Percentiles rank a stretch among this genome's conserved stretches.
These are phyloP conservation scores for Penicillium odoratum DNA, from an alignment of 495 filamentous ascomycete species.

Conservation along the genomic window DNA sequence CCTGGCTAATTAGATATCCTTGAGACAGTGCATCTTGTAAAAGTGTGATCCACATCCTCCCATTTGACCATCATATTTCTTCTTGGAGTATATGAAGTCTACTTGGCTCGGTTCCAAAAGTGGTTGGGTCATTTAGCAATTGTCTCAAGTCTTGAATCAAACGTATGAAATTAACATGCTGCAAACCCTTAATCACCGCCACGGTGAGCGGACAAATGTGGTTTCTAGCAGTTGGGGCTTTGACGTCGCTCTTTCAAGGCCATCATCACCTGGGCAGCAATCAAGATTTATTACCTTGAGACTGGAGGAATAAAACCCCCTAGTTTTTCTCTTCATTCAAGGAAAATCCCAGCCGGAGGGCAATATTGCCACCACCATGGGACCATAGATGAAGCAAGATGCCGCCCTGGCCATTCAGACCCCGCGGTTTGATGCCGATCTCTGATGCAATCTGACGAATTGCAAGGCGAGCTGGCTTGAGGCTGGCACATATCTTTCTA, in stretches of 20 bases:
- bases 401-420: conserved; percentile 11
- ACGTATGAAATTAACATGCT: conserved; percentile 20
- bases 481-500: conserved; percentile 18
- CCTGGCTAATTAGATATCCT: conserved; percentile 30
- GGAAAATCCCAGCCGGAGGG: conserved; percentile 25
- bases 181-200: conserved; percentile 18
- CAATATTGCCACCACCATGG: conserved; percentile 30
- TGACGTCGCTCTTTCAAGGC: conserved; percentile 19
- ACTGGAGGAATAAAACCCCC: conserved; percentile 12
- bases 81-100: conserved; percentile 38
- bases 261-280: conserved; percentile 32
- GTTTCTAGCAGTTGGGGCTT: conserved; percentile 17
- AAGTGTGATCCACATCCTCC: conserved; percentile 35
- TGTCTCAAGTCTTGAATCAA: conserved; percentile 27
- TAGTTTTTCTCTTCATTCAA: conserved; percentile 20
- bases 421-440: not conserved
- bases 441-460: conserved; percentile 16
- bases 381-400: conserved; percentile 34
- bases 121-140: conserved; percentile 25
- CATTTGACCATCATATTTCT: conserved; percentile 35
- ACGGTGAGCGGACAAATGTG: conserved; percentile 24
- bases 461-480: conserved; percentile 23
- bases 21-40: conserved; percentile 26
- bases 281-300: conserved; percentile 29
- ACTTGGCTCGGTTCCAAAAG: conserved; percentile 21